Base-by-base conservation (phyloP, 208 protist genomes). In the Vickermania ingenoplastis region DNA sequence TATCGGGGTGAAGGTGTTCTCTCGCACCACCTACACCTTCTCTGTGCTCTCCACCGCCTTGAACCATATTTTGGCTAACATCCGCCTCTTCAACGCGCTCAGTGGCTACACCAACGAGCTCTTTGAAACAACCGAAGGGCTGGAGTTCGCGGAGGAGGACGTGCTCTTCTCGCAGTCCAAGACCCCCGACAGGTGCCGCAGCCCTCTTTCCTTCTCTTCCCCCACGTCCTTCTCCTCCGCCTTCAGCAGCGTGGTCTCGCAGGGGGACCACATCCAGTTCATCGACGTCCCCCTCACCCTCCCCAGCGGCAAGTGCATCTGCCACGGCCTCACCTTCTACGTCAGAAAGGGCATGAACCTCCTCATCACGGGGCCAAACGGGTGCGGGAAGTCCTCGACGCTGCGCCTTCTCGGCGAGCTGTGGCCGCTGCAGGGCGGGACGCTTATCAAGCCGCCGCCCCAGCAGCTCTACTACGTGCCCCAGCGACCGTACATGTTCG, bases 361-460 rank as follows among this genome's bases (percentile, higher is more conserved):
- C 25, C 81, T 97, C 41, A 85, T 97, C 26, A 89, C 91, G 52
- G 93, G 93, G 2, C 89, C 83, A 7, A 97, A 94, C 63, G 93
- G 93, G 23, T 88, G 75, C 64, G 93, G 93, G 29, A 97, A 97
- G 72, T 84, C 76, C 14, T 96, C 87, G 23, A 88, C 90, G 27
- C 68, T 97, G 52, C 75, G 88, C 24, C 45, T 87, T 24, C 71
- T 97, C 13, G 86, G 79, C 5, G 86, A 82, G 69, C 69, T 96
- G 22, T 96, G 90, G 87, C 82, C 79, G 17, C 57, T 91, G 57
- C 68, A 71, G 1, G 65, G 64, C 26, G 90, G 87, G 28, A 55
- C 60, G 29, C 79, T 95, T 21, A 63, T 64, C 41, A 93, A 88
- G 61, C 89, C 89, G 17, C 63, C 69, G 60, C 63, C 67, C 55